Conservation (phyloP, 2,329 filamentous ascomycete genomes). For the Ceratocystis ficicola region DNA sequence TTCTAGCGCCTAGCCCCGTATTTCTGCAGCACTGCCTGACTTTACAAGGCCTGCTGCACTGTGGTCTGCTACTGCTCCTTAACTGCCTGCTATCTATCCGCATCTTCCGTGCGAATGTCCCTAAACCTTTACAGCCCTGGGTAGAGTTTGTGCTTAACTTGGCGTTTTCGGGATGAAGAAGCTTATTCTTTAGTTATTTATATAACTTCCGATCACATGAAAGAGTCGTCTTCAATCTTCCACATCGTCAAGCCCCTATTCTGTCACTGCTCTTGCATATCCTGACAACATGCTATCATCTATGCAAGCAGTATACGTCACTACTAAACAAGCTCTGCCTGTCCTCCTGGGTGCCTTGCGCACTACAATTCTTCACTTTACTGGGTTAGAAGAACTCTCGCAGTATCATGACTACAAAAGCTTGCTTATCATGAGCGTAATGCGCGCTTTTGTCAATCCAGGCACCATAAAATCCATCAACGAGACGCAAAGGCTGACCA, state of each 20-base stretch:
- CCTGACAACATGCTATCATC: neutral
- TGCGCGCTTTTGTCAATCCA: slow-evolving; percentile 48
- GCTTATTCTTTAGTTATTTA: neutral
- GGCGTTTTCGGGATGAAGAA: neutral
- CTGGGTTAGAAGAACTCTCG: slow-evolving; percentile 56
- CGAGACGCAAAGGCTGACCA: slow-evolving; percentile 50
- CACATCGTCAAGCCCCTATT: neutral
- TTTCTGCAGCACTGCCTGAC: too few species aligned
- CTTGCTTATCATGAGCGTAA: slow-evolving; percentile 55
- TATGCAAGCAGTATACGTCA: neutral
- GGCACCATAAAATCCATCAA: slow-evolving; percentile 41
- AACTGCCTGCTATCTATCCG: neutral
- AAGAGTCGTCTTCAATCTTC: too few species aligned
- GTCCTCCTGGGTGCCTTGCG: slow-evolving; percentile 48
- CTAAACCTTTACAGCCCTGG: too few species aligned
- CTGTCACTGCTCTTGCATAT: too few species aligned
- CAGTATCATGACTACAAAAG: slow-evolving; percentile 69
- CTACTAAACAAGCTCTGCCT: neutral
- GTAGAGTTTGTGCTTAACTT: neutral
- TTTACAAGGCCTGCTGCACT: too few species aligned
- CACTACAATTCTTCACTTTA: slow-evolving; percentile 48
- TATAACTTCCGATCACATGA: too few species aligned
- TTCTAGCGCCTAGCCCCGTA: too few species aligned
- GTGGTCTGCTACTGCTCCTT: too few species aligned
- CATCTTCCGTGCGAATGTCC: neutral